Evolutionary conservation across 495 filamentous ascomycete species (phyloP), one percentile per base, ranked within the genome.

Genomic region (Trichoderma gamsii): DNA sequence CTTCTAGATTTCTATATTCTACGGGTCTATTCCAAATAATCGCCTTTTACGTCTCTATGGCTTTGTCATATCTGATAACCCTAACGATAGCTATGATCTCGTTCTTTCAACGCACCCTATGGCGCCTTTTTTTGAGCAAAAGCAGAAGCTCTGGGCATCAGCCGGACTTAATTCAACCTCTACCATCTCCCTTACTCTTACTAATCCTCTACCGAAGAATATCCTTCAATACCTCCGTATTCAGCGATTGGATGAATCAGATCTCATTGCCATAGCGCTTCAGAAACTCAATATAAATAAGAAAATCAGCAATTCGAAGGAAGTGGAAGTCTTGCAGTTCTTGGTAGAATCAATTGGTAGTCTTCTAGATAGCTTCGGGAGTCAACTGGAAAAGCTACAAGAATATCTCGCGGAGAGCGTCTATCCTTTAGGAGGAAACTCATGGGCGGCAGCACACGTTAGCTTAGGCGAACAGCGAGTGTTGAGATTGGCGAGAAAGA

Each of bases 381-480:
- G 69, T 67, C 74, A 59, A 71, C 70, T 71, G 68, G 75, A 73
- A 72, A 74, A 51, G 71, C 73, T 76, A 67, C 68, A 76, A 70
- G 68, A 76, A 69, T 69, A 74, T 70, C 75, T 76, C 56, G 75
- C 72, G 66, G 65, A 71, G 68, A 73, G 73, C 64, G 72, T 76
- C 70, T 72, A 75, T 70, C 56, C 75, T 72, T 29, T 67, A 64
- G 72, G 74, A 68, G 70, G 75, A 27, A 75, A 75, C 70, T 69
- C 73, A 69, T 76, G 75, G 73, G 73, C 75, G 69, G 73, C 72
- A 71, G 73, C 73, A 65, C 75, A 76, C 67, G 73, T 75, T 66
- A 75, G 72, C 72, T 69, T 76, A 71, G 73, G 75, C 67, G 72
- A 76, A 73, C 75, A 76, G 72, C 72, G 71, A 66, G 73, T 76